phyloP scores from a whole-genome alignment of 129 eudicot genomes.

The Centella asiatica region DNA sequence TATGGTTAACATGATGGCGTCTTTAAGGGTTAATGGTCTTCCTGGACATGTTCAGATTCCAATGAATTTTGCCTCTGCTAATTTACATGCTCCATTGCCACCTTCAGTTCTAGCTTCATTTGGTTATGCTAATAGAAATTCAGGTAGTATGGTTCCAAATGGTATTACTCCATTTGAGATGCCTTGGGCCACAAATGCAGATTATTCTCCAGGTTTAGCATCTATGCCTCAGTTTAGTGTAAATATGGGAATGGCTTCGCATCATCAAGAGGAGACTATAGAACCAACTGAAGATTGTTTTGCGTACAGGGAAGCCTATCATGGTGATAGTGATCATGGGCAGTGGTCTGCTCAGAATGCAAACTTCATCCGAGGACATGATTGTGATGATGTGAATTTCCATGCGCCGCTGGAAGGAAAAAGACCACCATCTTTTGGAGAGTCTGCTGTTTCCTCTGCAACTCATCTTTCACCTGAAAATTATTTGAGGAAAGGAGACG shows the following conservation, averaged over 20 bases:
- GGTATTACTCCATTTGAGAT: slow-evolving; percentile 6
- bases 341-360: slow-evolving; percentile 14
- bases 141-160: slow-evolving; percentile 8
- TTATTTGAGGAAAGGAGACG: neutral
- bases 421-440: neutral
- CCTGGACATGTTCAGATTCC: slow-evolving; percentile 22
- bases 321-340: slow-evolving; percentile 6
- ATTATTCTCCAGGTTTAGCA: slow-evolving; percentile 13
- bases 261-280: slow-evolving; percentile 11
- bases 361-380: neutral
- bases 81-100: slow-evolving; percentile 5
- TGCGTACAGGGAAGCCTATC: neutral
- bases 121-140: slow-evolving; percentile 16
- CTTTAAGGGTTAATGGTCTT: slow-evolving; percentile 5
- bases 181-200: slow-evolving; percentile 14
- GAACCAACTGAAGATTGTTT: slow-evolving; percentile 13
- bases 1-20: slow-evolving; percentile 13
- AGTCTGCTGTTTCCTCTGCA: neutral
- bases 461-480: slow-evolving; percentile 1
- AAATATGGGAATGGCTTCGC: slow-evolving; percentile 4
- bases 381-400: slow-evolving; percentile 8
- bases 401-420: slow-evolving; percentile 4
- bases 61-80: slow-evolving; percentile 11
- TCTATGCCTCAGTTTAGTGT: slow-evolving; percentile 11
- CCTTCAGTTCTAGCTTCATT: slow-evolving; percentile 20